Conservation (phyloP, 2,329 filamentous ascomycete species). For the Gnomoniopsis sp. region DNA sequence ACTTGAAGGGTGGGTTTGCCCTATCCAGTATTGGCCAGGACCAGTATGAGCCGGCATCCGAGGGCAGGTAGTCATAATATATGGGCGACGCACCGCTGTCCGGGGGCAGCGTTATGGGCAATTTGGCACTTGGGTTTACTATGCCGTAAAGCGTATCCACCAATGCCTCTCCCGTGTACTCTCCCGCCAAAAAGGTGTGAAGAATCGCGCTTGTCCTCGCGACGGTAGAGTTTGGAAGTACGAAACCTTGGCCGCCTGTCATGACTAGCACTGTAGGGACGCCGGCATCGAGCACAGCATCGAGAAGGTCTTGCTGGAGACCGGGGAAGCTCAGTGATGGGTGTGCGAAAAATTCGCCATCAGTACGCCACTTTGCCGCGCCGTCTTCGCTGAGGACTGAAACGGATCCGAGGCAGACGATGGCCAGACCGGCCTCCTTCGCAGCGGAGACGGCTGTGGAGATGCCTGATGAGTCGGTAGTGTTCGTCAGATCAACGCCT, state of each 20-base stretch:
- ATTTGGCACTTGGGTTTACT: slow-evolving; percentile 48
- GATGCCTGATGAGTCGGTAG: slow-evolving; percentile 24
- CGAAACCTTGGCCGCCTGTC: slow-evolving; percentile 30
- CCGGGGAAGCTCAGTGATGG: slow-evolving; percentile 30
- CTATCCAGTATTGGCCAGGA: slow-evolving; percentile 31
- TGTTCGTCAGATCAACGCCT: slow-evolving; percentile 18
- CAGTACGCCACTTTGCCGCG: slow-evolving; percentile 30
- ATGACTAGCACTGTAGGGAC: slow-evolving; percentile 29
- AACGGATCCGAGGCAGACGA: slow-evolving; percentile 29
- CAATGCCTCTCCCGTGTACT: slow-evolving; percentile 62
- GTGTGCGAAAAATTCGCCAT: slow-evolving; percentile 30
- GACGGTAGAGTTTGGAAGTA: slow-evolving; percentile 26
- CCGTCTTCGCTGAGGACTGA: slow-evolving; percentile 23
- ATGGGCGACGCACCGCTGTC: slow-evolving; percentile 46
- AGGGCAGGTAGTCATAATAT: slow-evolving; percentile 64
- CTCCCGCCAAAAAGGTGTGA: slow-evolving; percentile 60
- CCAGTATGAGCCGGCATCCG: slow-evolving; percentile 55
- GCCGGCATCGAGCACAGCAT: slow-evolving; percentile 28
- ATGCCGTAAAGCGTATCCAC: slow-evolving; percentile 61
- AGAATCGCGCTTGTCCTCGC: slow-evolving; percentile 51
- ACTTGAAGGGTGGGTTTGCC: slow-evolving; percentile 44
- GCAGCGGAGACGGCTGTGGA: slow-evolving; percentile 25
- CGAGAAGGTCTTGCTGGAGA: slow-evolving; percentile 31
- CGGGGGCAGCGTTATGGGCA: slow-evolving; percentile 45
- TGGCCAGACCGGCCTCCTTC: slow-evolving; percentile 26